phyloP scores from a whole-genome alignment of 2,329 filamentous ascomycete species.

The Fusarium sp. region DNA sequence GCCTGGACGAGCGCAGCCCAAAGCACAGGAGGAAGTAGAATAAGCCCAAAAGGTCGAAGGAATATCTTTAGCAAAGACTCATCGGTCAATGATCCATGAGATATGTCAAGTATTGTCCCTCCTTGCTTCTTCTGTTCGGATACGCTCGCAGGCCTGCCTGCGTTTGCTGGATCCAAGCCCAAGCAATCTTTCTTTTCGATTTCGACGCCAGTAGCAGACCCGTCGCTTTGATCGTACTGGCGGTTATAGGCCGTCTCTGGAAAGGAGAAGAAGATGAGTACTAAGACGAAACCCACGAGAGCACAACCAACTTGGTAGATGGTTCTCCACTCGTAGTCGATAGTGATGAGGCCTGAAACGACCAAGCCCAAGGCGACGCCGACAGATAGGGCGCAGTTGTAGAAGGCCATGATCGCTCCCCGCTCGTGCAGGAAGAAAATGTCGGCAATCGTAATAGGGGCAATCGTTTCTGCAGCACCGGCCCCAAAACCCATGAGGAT shows the following conservation, averaged over 20 bases:
- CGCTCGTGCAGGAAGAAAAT: constrained; percentile 69
- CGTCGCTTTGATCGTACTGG: constrained; percentile 15
- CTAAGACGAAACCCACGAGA: constrained; percentile 60
- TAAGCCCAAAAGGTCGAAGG: constrained; percentile 61
- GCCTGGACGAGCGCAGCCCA: constrained; percentile 67
- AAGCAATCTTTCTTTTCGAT: constrained; percentile 18
- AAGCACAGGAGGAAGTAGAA: constrained; percentile 63
- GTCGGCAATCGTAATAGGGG: constrained; percentile 65
- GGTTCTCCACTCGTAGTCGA: constrained; percentile 59
- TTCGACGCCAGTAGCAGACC: constrained; percentile 11
- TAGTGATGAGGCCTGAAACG: constrained; percentile 61
- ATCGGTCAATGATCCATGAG: constrained; percentile 54
- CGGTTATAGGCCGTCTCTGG: constrained; percentile 65
- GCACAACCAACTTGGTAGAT: constrained; percentile 64
- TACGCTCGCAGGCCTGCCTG: not conserved
- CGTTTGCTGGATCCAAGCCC: constrained; percentile 21
- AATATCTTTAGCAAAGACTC: constrained; percentile 62
- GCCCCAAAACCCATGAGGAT: constrained; percentile 65
- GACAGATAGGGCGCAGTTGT: constrained; percentile 54
- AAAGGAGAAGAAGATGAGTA: constrained; percentile 64
- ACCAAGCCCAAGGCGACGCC: constrained; percentile 58
- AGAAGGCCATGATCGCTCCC: constrained; percentile 62
- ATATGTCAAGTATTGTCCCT: constrained; percentile 54
- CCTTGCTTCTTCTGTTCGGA: constrained; percentile 43
- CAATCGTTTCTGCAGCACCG: constrained; percentile 64